These are phyloP conservation scores for Ceratorhiza oryzae-sativae DNA, from an alignment of 1,284 basidiomycete species.

Conservation along the genomic window DNA sequence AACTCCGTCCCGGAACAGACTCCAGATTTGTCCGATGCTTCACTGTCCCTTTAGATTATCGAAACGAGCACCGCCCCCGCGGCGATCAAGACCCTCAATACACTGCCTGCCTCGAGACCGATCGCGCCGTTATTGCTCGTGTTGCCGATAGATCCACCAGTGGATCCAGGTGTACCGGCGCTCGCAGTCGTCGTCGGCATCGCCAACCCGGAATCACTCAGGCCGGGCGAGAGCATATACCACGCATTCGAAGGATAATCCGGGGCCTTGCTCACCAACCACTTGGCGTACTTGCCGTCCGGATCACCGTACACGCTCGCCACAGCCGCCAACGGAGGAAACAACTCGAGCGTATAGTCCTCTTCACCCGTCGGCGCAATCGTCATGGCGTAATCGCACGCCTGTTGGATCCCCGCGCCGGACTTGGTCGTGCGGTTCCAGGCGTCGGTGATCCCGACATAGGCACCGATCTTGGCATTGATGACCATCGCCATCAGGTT, in stretches of 20 bases:
- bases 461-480: conserved; percentile 61
- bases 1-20: not conserved
- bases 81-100: not conserved
- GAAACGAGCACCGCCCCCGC: conserved; percentile 3
- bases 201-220: conserved; percentile 25
- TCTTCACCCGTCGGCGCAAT: conserved; percentile 47
- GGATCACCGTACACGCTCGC: conserved; percentile 41
- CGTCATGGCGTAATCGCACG: conserved; percentile 64
- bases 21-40: too few species aligned
- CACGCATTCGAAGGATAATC: conserved; percentile 9
- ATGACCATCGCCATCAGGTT: conserved; percentile 48
- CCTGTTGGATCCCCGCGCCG: conserved; percentile 63
- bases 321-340: conserved; percentile 39
- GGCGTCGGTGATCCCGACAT: conserved; percentile 55
- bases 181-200: conserved; percentile 3
- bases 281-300: conserved; percentile 41
- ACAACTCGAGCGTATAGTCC: conserved; percentile 28
- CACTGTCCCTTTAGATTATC: not conserved
- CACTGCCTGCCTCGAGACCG: not conserved
- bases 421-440: conserved; percentile 60
- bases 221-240: conserved; percentile 19
- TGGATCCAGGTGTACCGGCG: not conserved
- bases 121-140: conserved; percentile 13
- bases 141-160: not conserved
- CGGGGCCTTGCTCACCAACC: conserved; percentile 23